Percentiles rank a stretch among this genome's conserved stretches.
Conservation (phyloP, 345 rosid species). For the Sisymbrium altissimum region DNA sequence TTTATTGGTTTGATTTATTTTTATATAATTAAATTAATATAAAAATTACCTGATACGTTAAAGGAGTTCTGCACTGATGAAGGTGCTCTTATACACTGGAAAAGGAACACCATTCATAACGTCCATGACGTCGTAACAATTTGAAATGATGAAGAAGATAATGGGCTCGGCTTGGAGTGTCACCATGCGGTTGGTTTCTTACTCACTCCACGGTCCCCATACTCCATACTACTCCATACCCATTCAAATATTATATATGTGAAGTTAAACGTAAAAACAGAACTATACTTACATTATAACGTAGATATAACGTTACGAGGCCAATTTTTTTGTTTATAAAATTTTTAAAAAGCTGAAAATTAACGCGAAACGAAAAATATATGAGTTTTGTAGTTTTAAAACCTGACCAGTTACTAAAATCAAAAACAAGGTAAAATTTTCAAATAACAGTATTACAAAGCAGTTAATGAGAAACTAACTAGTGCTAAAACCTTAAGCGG, state of each 20-base stretch:
- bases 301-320: neutral
- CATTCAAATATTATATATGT: neutral
- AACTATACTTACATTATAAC: neutral
- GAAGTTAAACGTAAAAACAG: neutral
- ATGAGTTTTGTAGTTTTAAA: neutral
- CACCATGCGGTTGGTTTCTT: too few species aligned
- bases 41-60: too few species aligned
- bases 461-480: neutral
- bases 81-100: too few species aligned
- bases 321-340: too few species aligned
- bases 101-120: neutral
- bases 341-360: neutral
- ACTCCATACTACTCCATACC: neutral
- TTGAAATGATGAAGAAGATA: neutral
- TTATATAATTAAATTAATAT: too few species aligned
- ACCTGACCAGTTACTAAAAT: neutral
- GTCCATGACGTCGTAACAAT: neutral
- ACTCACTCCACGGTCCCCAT: neutral
- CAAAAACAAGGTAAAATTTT: neutral
- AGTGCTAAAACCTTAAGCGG: constrained; percentile 16
- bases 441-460: neutral
- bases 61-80: too few species aligned
- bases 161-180: too few species aligned
- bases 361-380: neutral
- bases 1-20: too few species aligned